phyloP scores from a whole-genome alignment of 805 yeast species.

The Wickerhamiella kurtzmanii region DNA sequence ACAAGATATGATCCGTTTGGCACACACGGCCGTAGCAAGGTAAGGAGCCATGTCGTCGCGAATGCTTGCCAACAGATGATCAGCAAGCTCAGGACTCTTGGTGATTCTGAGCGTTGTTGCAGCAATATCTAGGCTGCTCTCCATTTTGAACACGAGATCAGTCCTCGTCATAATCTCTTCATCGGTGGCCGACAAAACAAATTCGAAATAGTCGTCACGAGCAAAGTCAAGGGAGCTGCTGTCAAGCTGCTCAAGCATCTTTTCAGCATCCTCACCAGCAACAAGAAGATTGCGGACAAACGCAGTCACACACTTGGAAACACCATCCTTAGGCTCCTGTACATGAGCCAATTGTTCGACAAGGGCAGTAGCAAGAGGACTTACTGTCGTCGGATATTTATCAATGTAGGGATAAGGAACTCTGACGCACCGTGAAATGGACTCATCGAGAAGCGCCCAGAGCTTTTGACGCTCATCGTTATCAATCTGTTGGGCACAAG shows the following conservation, averaged over 20 bases:
- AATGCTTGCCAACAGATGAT: conserved; percentile 13
- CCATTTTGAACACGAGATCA: conserved; percentile 17
- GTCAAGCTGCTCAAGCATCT: background rate
- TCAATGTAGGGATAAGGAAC: conserved; percentile 83
- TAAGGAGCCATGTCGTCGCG: conserved; percentile 12
- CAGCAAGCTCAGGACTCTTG: conserved; percentile 5
- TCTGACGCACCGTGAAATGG: conserved; percentile 53
- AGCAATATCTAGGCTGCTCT: conserved; percentile 16
- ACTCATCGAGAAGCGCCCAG: conserved; percentile 62
- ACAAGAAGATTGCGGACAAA: conserved; percentile 13
- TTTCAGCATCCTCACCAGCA: conserved; percentile 15
- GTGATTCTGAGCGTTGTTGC: conserved; percentile 15
- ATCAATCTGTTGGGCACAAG: conserved; percentile 10
- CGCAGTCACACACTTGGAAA: conserved; percentile 10
- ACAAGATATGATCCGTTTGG: background rate
- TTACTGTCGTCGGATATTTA: conserved; percentile 29
- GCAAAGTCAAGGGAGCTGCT: background rate
- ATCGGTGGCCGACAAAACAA: conserved; percentile 14
- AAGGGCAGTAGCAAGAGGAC: conserved; percentile 45
- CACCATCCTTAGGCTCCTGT: conserved; percentile 1
- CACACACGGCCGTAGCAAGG: conserved; percentile 3
- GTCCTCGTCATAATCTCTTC: conserved; percentile 6
- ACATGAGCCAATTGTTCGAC: conserved; percentile 39
- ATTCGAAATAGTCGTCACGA: conserved; percentile 18
- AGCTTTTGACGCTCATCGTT: conserved; percentile 25